phyloP scores from a whole-genome alignment of 2,329 filamentous ascomycete species.

The Aspergillus pseudotamarii region DNA sequence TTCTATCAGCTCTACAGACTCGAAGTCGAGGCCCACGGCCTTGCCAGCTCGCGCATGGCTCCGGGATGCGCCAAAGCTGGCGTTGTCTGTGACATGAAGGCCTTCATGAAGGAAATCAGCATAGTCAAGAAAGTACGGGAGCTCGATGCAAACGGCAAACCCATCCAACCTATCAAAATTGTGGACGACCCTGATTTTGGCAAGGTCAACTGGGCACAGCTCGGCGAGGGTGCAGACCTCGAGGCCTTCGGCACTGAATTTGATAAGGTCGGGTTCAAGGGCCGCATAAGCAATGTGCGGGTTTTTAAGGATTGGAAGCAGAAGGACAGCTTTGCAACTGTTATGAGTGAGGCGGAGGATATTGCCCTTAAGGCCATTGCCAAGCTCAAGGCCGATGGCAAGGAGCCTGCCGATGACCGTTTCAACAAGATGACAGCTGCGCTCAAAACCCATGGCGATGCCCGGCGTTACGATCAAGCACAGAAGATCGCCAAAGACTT shows the following conservation, averaged over 20 bases:
- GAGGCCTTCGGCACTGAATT: neutral
- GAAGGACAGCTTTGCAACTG: neutral
- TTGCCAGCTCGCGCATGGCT: neutral
- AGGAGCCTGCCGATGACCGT: neutral
- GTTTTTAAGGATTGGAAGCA: neutral
- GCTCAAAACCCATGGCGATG: neutral
- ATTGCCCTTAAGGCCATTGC: neutral
- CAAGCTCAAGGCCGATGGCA: neutral
- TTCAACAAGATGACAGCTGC: neutral
- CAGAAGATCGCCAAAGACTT: neutral
- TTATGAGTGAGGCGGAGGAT: neutral
- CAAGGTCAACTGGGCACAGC: neutral
- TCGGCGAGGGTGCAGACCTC: neutral
- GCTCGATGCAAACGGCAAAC: no score
- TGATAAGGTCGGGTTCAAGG: neutral
- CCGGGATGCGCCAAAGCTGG: neutral
- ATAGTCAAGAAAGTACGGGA: rapidly evolving
- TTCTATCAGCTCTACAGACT: neutral
- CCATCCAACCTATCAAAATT: no score
- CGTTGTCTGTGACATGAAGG: neutral
- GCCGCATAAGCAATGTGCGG: rapidly evolving
- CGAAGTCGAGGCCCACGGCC: neutral
- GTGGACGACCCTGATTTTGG: neutral
- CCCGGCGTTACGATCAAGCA: neutral
- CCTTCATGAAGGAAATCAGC: neutral